Base-by-base conservation (phyloP, 768 basidiomycete genomes). In the Mycena epipterygia region DNA sequence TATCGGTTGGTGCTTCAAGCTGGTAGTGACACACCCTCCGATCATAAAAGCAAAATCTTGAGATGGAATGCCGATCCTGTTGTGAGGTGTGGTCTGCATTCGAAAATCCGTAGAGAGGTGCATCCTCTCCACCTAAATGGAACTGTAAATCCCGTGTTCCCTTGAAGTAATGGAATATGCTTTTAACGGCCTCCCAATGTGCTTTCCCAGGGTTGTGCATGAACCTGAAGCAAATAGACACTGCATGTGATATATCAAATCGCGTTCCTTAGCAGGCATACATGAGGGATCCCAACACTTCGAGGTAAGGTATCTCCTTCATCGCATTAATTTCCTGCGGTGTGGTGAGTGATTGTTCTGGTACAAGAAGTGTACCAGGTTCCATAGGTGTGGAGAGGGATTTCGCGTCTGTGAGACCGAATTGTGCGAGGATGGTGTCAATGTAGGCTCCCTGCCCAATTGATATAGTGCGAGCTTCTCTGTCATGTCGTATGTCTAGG, bases 11-110 rank as follows among this genome's bases (percentile, higher is more conserved):
- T 27, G 23, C 37, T 58, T 58, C 23, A 39, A 58, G 37, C 56
- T 58, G 2, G 23, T 12, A 7, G 56, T 39, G 14, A 58, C 52
- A 49, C 48, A 49, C 3, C 48, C 48, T 25, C 48, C 48, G 13
- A 49, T 27, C 9, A 49, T 27, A 29, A 49, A 49, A 11, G 74
- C 71, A 67, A 75, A 81, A 1, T 33, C 81, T 80, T 5, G 79
- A 80, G 12, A 81, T 79, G 6, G 83, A 80, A n/a, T 74, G 60
- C 12, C 79, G 68, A 52, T 79, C 71, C 14, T 72, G 66, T 19
- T 73, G 64, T 5, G 68, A 62, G 19, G 61, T 68, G 63, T 66
- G 70, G 48, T 74, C 67, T 11, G 70, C 30, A 53, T 76, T 71
- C 7, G 61, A 61, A 52, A 61, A 73, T 17, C 71, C 73, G n/a